phyloP scores from a whole-genome alignment of 2,329 filamentous ascomycete species.

The Xylariaceae sp. region DNA sequence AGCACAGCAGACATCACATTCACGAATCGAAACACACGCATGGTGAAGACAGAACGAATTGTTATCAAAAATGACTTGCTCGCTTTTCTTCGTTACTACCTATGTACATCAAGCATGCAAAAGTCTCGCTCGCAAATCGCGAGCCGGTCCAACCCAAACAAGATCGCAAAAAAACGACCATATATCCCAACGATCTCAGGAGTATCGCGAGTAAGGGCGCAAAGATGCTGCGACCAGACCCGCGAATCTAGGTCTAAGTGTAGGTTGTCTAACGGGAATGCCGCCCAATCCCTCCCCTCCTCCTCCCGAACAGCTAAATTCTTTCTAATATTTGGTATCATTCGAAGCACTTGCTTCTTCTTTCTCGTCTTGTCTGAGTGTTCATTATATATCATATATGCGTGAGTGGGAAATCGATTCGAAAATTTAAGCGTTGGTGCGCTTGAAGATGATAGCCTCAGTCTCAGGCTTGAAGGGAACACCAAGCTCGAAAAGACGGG shows the following conservation, averaged over 20 bases:
- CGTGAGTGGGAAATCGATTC: conserved; percentile 17
- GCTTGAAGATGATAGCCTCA: conserved; percentile 63
- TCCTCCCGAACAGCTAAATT: background rate
- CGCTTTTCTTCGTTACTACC: background rate
- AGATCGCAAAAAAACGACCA: background rate
- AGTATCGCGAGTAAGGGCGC: background rate
- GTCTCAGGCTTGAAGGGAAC: conserved; percentile 72
- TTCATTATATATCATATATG: background rate
- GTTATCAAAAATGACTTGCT: background rate
- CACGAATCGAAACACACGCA: background rate
- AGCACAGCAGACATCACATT: background rate
- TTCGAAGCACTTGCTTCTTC: conserved; percentile 9
- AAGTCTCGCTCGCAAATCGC: background rate
- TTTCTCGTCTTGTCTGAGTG: conserved; percentile 7
- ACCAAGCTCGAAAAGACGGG: conserved; percentile 87
- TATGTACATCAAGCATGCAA: background rate
- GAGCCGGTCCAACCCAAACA: background rate
- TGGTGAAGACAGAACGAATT: background rate
- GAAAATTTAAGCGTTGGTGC: conserved; percentile 33
- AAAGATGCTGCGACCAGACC: background rate
- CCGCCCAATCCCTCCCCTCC: conserved; percentile 5
- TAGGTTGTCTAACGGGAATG: conserved; percentile 8
- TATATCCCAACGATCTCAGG: background rate
- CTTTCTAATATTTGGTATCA: conserved; percentile 14
- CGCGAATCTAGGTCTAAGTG: conserved; percentile 7